Evolutionary conservation across 1,284 basidiomycete genomes (phyloP), one percentile per base, ranked within the genome.

Genomic region (Papiliotrema terrestris): DNA sequence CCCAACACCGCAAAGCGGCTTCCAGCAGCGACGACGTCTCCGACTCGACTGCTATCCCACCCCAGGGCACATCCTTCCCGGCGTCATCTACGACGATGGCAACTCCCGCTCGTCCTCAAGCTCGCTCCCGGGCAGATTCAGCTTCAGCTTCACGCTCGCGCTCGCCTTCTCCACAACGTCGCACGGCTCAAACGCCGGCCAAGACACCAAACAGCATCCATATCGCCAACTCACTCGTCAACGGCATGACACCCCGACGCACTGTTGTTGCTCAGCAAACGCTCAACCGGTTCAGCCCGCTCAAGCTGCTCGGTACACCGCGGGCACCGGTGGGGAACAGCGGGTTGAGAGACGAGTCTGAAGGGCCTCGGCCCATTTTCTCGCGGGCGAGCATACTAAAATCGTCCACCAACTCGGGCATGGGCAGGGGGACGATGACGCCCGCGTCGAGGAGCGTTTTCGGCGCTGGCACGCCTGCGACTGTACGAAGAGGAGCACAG

Each of bases 171-270:
- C 35, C 20, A 23, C 51, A 2, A 20, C n/a, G 13, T 41, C 49
- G 11, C 20, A 38, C 48, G 3, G 14, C 43, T 3, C 51, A 53
- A 22, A 65, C 63, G 22, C 62, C 59, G n/a, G 59, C 43, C 47
- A 55, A 58, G 49, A 65, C 63, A 11, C 65, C 63, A 14, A 47
- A 35, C 8, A 35, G 48, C 19, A 56, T 62, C 55, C 59, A 63
- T 35, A 58, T 72, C 2, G 64, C 68, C 15, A 72, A 72, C 51
- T 62, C 60, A 3, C 59, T 71, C 22, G 66, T 73, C 13, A 63
- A 64, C 50, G 60, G 64, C 1, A 61, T 59, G 22, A 68, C 70
- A 15, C 68, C 63, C 29, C 60, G 51, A 25, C 55, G 62, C 8
- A 11, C 45, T 1, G 20, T 37, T 32, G 29, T 32, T 32, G 29